Evolutionary conservation across 495 filamentous ascomycete genomes (phyloP), one percentile per base, ranked within the genome.

Genomic region (Penicillium dipodomyicola): DNA sequence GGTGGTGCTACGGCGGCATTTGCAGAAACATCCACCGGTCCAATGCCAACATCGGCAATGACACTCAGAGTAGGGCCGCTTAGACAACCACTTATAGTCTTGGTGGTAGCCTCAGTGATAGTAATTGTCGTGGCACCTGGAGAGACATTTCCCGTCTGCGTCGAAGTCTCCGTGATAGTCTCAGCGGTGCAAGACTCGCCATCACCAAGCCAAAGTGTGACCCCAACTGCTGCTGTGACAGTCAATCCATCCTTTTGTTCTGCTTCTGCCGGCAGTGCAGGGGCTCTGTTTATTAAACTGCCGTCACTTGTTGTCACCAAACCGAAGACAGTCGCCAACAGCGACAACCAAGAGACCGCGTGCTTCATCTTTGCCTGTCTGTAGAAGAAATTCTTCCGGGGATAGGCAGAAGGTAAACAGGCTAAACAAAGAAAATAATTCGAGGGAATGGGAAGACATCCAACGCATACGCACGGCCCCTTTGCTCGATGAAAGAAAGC

Each of bases 351-450:
- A 45, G 40, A 19, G 12, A 52, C 3, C 10, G 20, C 46, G 15
- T 25, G 3, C 54, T 33, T 62, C 61, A 65, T 67, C 19, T 14
- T 63, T 19, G 48, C 40, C 5, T 30, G 33, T 48, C 33, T 54
- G 47, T 39, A 35, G 10, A n/a, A 32, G 6, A 19, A 23, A 22
- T 33, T 50, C 27, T 54, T 30, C 14, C 11, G 20, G 4, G 33
- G 52, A 49, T 1, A n/a, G 37, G 12, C 12, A 47, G 19, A 46
- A 43, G 23, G 2, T 40, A 25, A n/a, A 17, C 33, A 19, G 41
- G 49, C 49, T 27, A 9, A 20, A 52, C 49, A 52, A 52, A 52
- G 23, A 51, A 40, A 30, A 20, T 17, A 0, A 17, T 15, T 23
- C 7, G 15, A 30, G 11, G 15, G 4, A 47, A 15, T 30, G 6